A percentile compares a stretch with the other conserved stretches of the same genome.
Evolutionary conservation across 176 grass and related monocot genomes (phyloP).

Genomic region (Aechmea fasciata): DNA sequence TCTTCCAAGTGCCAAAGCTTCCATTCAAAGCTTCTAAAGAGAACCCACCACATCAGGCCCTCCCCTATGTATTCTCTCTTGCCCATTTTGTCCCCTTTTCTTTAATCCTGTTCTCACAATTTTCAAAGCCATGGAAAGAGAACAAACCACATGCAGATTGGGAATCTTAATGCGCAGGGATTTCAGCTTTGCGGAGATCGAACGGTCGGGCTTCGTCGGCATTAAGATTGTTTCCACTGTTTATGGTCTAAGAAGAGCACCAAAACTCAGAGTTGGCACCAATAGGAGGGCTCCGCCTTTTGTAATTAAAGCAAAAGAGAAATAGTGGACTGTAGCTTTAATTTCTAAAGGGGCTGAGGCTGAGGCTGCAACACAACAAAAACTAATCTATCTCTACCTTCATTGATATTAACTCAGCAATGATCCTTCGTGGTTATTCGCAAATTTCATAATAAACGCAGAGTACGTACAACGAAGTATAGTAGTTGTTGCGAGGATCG

Average conservation of each 20-base stretch:
- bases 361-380: background rate
- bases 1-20: slow-evolving; percentile 45
- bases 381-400: background rate
- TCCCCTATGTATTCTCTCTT: slow-evolving; percentile 33
- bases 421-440: too few species aligned
- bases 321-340: slow-evolving; percentile 19
- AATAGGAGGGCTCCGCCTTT: slow-evolving; percentile 6
- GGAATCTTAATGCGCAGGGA: slow-evolving; percentile 34
- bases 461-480: slow-evolving; percentile 14
- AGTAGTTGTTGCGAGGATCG: slow-evolving; percentile 21
- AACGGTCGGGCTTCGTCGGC: slow-evolving; percentile 18
- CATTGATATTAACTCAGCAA: background rate
- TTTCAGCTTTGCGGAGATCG: slow-evolving; percentile 9
- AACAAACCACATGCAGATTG: slow-evolving; percentile 12
- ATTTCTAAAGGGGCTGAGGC: slow-evolving; percentile 22
- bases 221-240: slow-evolving; percentile 19
- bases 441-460: background rate
- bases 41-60: slow-evolving; percentile 12
- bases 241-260: slow-evolving; percentile 39
- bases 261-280: background rate
- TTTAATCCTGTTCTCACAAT: slow-evolving; percentile 34
- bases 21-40: slow-evolving; percentile 42
- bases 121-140: background rate
- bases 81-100: background rate
- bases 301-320: slow-evolving; percentile 32